A percentile compares a stretch with the other conserved stretches of the same genome.
phyloP scores from a whole-genome alignment of 2,329 filamentous ascomycete genomes.

The Penicillium crustosum region DNA sequence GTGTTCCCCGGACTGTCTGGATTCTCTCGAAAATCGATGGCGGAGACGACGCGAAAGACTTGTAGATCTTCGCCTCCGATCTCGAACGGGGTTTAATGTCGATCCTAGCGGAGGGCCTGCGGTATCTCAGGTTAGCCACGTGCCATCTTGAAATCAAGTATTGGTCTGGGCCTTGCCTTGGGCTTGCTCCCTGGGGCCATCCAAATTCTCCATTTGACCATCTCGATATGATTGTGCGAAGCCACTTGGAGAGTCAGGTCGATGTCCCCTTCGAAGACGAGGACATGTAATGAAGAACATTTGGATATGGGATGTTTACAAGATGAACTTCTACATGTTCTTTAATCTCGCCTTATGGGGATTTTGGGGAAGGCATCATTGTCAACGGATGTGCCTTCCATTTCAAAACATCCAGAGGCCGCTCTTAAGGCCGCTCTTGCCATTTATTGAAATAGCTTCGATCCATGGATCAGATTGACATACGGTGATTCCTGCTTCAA shows the following conservation, averaged over 20 bases:
- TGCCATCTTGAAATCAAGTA: neutral
- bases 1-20: constrained; percentile 19
- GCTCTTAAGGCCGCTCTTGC: neutral
- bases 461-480: neutral
- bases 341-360: neutral
- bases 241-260: constrained; percentile 16
- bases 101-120: constrained; percentile 1
- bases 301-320: neutral
- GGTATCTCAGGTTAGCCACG: neutral
- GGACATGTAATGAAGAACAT: constrained; percentile 31
- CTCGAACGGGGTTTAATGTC: constrained; percentile 7
- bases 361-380: neutral
- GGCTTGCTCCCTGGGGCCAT: neutral
- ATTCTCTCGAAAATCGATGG: constrained; percentile 36
- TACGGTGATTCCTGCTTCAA: too few relatives aligned
- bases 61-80: constrained; percentile 15
- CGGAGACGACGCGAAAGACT: constrained; percentile 34
- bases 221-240: constrained; percentile 15
- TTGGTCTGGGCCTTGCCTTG: constrained; percentile 16
- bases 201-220: neutral
- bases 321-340: neutral
- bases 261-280: constrained; percentile 23
- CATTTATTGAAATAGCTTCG: neutral
- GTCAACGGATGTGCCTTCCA: neutral
- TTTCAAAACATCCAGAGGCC: neutral